Conservation (phyloP, 2,329 filamentous ascomycete species). For the Aureobasidium zeae region DNA sequence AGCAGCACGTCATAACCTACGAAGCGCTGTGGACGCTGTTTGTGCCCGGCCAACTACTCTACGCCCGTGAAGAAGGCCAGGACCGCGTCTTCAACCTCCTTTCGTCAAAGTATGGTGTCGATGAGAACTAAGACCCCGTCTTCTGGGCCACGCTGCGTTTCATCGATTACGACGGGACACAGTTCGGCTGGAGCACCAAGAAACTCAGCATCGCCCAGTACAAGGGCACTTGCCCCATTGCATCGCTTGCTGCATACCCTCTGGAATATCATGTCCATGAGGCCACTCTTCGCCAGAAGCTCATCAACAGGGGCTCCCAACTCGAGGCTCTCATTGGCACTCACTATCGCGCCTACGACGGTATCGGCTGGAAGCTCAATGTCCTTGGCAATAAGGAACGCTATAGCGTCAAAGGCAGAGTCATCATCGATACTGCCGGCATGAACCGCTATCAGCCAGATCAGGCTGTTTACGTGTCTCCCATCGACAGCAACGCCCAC, state of each 20-base stretch:
- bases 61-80: conserved; percentile 30
- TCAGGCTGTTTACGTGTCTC: conserved; percentile 30
- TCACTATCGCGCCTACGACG: conserved; percentile 43
- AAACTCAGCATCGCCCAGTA: conserved; percentile 27
- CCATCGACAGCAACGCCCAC: conserved; percentile 20
- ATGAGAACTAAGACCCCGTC: conserved; percentile 28
- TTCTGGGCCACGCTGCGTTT: conserved; percentile 29
- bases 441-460: conserved; percentile 41
- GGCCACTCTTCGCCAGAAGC: conserved; percentile 29
- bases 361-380: conserved; percentile 34
- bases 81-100: conserved; percentile 30
- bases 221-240: conserved; percentile 33
- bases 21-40: conserved; percentile 30
- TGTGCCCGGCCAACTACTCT: conserved; percentile 27
- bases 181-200: conserved; percentile 29
- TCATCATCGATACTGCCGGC: conserved; percentile 45
- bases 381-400: conserved; percentile 29
- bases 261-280: conserved; percentile 37
- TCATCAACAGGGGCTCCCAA: conserved; percentile 39
- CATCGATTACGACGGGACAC: conserved; percentile 31
- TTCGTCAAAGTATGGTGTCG: conserved; percentile 24
- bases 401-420: conserved; percentile 39
- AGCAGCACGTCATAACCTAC: conserved; percentile 29
- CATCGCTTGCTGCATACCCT: conserved; percentile 35
- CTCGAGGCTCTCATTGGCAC: conserved; percentile 41